Percentiles rank a stretch among this genome's conserved stretches.
These are phyloP conservation scores for Extremus antarcticus DNA, from an alignment of 495 filamentous ascomycete species.

Conservation along the genomic window DNA sequence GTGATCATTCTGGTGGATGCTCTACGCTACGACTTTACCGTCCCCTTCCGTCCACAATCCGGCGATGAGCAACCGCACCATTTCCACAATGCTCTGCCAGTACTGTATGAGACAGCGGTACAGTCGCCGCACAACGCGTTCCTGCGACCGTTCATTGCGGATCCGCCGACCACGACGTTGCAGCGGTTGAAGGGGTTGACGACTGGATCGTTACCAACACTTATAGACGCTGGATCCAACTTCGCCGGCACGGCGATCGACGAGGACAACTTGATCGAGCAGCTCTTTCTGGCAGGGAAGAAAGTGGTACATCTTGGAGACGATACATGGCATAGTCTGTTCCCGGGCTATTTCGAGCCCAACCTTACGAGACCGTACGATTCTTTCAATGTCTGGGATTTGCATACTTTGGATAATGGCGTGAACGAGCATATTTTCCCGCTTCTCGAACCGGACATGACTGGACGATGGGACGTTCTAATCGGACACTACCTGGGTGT, in stretches of 20 bases:
- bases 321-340: constrained; percentile 89
- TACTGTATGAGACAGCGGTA: constrained; percentile 71
- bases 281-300: constrained; percentile 69
- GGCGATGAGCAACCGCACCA: constrained; percentile 45
- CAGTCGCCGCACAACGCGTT: constrained; percentile 69
- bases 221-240: constrained; percentile 85
- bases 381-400: constrained; percentile 96
- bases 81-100: constrained; percentile 78
- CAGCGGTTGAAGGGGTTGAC: constrained; percentile 90
- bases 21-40: constrained; percentile 90
- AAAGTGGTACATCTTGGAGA: constrained; percentile 87
- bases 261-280: constrained; percentile 86
- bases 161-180: constrained; percentile 86
- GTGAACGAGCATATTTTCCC: constrained; percentile 90
- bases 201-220: constrained; percentile 89
- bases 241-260: constrained; percentile 96
- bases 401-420: constrained; percentile 94
- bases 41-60: constrained; percentile 54
- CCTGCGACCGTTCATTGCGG: constrained; percentile 89
- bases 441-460: constrained; percentile 52
- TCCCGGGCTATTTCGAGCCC: constrained; percentile 80
- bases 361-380: constrained; percentile 80
- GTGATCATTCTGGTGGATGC: constrained; percentile 89
- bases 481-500: constrained; percentile 92
- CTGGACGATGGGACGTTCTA: constrained; percentile 74